Conservation (phyloP, 441 rosid species). For the Erysimum cheiri region DNA sequence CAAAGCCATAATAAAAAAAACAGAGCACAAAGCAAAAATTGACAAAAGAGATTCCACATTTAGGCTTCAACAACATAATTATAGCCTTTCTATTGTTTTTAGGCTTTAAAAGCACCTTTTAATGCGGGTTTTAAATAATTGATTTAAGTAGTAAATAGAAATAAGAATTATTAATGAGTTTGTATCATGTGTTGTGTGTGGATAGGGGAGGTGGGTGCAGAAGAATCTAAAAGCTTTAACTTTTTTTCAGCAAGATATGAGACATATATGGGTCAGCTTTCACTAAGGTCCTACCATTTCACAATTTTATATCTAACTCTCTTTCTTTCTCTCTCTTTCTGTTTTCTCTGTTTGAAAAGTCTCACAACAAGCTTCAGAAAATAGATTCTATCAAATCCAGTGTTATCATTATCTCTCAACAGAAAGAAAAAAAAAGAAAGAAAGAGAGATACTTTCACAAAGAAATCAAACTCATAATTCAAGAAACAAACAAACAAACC, state of each 20-base stretch:
- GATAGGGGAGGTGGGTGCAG: constrained; percentile 61
- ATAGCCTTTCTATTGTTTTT: background rate
- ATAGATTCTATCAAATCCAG: constrained; percentile 46
- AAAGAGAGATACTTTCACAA: constrained; percentile 20
- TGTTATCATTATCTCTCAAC: constrained; percentile 31
- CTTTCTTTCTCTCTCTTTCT: constrained; percentile 28
- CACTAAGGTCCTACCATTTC: constrained; percentile 54
- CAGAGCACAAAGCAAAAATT: constrained; percentile 1
- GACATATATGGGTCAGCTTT: constrained; percentile 53
- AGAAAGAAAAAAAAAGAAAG: background rate
- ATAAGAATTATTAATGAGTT: constrained; percentile 15
- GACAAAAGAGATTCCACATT: constrained; percentile 4
- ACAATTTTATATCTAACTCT: constrained; percentile 18
- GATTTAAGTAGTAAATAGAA: constrained; percentile 7
- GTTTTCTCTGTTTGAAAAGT: constrained; percentile 39
- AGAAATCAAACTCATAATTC: constrained; percentile 23
- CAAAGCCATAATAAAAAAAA: background rate
- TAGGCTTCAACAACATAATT: constrained; percentile 16
- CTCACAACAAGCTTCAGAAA: constrained; percentile 28
- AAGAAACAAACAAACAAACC: constrained; percentile 33
- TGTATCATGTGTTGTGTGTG: constrained; percentile 44
- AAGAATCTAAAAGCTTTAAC: constrained; percentile 59
- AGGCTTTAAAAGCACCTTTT: constrained; percentile 33
- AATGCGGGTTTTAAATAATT: constrained; percentile 13
- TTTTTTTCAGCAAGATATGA: constrained; percentile 51